Percentiles rank a stretch among this genome's conserved stretches.
Conservation (phyloP, 2,329 filamentous ascomycete species). For the Pestalotiopsis sp. region DNA sequence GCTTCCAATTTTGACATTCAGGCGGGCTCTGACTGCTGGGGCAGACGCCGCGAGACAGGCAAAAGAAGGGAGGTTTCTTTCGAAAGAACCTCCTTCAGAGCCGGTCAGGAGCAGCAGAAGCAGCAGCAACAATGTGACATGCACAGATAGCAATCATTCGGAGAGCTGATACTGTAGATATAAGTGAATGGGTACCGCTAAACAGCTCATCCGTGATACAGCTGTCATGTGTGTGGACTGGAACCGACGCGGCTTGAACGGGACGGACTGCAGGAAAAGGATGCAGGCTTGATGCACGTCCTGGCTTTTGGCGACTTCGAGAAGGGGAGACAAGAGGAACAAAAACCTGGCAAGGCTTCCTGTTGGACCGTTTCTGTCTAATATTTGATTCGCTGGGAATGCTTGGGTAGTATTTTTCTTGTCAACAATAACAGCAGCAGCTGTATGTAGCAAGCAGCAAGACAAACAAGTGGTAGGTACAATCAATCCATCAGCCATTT, state of each 20-base stretch:
- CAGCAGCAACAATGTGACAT: constrained; percentile 14
- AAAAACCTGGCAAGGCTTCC: background rate
- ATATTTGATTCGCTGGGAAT: background rate
- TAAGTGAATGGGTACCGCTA: background rate
- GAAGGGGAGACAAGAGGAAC: background rate
- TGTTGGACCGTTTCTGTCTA: background rate
- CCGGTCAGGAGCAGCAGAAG: background rate
- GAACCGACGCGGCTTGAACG: background rate
- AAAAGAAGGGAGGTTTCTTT: background rate
- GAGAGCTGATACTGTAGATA: background rate
- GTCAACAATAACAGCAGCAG: background rate
- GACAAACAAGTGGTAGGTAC: background rate
- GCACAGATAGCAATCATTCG: background rate
- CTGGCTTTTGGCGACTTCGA: background rate
- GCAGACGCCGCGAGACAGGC: background rate
- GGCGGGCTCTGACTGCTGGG: background rate
- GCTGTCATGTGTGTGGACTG: background rate
- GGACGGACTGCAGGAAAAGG: background rate
- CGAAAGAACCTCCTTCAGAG: background rate
- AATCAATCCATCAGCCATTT: background rate
- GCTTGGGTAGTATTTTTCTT: constrained; percentile 6
- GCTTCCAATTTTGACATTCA: constrained; percentile 7
- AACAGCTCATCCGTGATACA: constrained; percentile 1
- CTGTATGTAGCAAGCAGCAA: background rate
- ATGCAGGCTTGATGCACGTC: background rate